Evolutionary conservation across 352 stramenopile species (phyloP).

Genomic region (Globisporangium cystogenes): DNA sequence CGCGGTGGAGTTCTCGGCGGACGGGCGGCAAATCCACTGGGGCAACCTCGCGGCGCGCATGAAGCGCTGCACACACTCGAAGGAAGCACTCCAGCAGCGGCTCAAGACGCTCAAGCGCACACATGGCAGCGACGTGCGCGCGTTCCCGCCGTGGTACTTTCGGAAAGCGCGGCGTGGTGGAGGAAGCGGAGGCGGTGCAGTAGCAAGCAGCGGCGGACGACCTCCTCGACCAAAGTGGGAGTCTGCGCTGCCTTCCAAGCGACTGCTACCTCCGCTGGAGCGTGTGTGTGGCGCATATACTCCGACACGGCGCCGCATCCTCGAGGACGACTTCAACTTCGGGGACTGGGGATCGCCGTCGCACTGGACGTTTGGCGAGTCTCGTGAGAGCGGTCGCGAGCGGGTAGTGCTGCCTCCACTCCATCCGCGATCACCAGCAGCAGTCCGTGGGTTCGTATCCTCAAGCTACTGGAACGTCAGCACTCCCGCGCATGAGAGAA

Average conservation of each 20-base stretch:
- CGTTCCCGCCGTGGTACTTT: constrained; percentile 41
- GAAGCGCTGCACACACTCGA: constrained; percentile 20
- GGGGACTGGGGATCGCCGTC: neutral
- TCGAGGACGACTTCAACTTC: too few relatives aligned
- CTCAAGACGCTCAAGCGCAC: constrained; percentile 58
- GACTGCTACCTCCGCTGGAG: neutral
- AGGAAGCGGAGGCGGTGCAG: too few relatives aligned
- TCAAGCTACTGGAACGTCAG: neutral
- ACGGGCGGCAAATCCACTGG: constrained; percentile 24
- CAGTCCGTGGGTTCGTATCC: neutral
- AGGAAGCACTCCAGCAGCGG: constrained; percentile 34
- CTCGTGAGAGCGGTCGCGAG: neutral
- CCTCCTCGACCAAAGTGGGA: neutral
- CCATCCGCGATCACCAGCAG: neutral
- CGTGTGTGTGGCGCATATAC: neutral
- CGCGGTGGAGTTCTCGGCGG: constrained; percentile 13
- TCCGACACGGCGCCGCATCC: neutral
- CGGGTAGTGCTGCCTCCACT: neutral
- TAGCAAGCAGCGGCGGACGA: neutral
- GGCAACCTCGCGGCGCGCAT: constrained; percentile 22
- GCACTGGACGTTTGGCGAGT: neutral
- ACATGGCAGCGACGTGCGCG: constrained; percentile 20
- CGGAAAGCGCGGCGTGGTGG: constrained; percentile 3
- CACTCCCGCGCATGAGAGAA: neutral
- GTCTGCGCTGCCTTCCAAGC: neutral